Evolutionary conservation across 345 rosid species (phyloP), one percentile per base, ranked within the genome.

Genomic region (Populus pruinosa): DNA sequence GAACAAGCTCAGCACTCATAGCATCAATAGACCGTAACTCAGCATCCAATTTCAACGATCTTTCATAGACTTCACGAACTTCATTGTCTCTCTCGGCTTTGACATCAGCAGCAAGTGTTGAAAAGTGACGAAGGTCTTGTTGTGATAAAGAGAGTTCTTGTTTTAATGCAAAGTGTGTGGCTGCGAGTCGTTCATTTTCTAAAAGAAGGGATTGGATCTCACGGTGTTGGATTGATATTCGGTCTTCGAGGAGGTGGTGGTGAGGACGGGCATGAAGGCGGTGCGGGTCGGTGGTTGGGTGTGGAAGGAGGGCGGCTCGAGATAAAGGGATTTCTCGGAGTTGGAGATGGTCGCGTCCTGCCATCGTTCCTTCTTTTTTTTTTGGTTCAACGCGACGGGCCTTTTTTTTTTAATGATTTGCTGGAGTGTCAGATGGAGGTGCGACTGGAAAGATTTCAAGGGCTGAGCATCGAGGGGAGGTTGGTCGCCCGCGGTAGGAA

Each of bases 191-290:
- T 64, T 92, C 92, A 82, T 91, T 93, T 47, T 92, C 90, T 35
- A 68, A 77, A 49, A 90, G 86, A 75, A 92, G 96, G 61, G 94
- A 64, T 61, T 93, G 91, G 85, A 95, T 91, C 80, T 95, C 91
- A 14, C 83, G 89, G 63, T 85, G 90, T 82, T 91, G 97, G 75
- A 89, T 84, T 49, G 89, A 82, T 77, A 90, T 84, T 74, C 88
- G 89, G 75, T 93, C 98, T 82, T 95, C 98, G 49, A 90, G 93
- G 79, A 81, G 47, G 63, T 25, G 27, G 71, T 17, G 66, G 53
- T 33, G n/a, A 53, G 56, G 56, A 33, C 55, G 20, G 67, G 36
- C 20, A 64, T 21, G 36, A 5, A 25, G 80, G 49, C 23, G 21
- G 39, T n/a, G 69, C 13, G 6, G 65, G 49, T 64, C 27, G 63